Conservation (phyloP, 108 stramenopile species). For the Nitzschia sp. region DNA sequence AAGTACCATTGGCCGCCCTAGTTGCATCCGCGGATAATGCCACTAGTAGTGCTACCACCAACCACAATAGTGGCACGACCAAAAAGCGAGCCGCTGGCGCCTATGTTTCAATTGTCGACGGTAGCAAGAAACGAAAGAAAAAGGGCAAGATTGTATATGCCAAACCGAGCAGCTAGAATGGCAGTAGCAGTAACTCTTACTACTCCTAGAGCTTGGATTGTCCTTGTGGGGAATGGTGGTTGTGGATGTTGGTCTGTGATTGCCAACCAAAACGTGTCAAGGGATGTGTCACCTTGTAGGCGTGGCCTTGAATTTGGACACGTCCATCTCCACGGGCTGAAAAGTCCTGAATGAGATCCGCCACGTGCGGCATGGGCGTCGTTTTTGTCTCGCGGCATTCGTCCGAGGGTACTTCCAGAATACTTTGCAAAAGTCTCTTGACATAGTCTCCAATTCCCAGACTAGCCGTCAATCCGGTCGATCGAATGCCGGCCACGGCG, state of each 20-base stretch:
- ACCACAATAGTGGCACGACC: not conserved
- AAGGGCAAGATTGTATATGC: constrained; percentile 1
- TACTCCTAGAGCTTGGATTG: too few species aligned
- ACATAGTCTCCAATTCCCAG: constrained; percentile 78
- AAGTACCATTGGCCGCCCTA: too few species aligned
- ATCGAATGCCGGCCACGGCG: constrained; percentile 77
- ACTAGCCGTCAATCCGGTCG: constrained; percentile 80
- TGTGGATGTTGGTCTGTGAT: too few species aligned
- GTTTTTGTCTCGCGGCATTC: constrained; percentile 14
- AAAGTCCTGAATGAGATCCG: constrained; percentile 52
- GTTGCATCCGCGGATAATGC: not conserved
- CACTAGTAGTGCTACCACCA: not conserved
- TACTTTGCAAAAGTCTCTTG: constrained; percentile 34
- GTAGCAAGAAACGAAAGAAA: constrained; percentile 7
- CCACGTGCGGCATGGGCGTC: constrained; percentile 60
- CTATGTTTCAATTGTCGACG: not conserved
- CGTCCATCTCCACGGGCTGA: constrained; percentile 48
- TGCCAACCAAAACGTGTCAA: constrained; percentile 63
- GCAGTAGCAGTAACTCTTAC: too few species aligned
- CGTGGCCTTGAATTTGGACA: constrained; percentile 49
- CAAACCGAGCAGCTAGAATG: not conserved
- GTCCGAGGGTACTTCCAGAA: constrained; percentile 19
- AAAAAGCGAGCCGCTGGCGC: not conserved
- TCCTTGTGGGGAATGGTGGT: too few species aligned
- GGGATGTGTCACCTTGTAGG: constrained; percentile 75